Conservation (phyloP, 805 yeast genomes). For the Candida berthetii region DNA sequence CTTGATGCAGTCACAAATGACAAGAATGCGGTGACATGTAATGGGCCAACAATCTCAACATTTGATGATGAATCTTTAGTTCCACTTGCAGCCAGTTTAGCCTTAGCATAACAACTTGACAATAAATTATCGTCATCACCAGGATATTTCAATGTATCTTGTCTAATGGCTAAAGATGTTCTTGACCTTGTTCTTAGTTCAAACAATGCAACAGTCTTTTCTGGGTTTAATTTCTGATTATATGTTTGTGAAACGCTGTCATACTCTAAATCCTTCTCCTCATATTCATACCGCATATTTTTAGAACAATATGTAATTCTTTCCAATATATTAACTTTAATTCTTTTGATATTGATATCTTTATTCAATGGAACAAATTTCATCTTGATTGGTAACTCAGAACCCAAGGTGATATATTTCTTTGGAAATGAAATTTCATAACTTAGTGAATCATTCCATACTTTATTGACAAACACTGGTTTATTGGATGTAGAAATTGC, state of each 20-base stretch:
- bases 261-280: slow-evolving; percentile 32
- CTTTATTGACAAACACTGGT: slow-evolving; percentile 69
- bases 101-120: slow-evolving; percentile 45
- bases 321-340: slow-evolving; percentile 62
- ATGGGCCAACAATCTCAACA: slow-evolving; percentile 15
- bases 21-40: slow-evolving; percentile 10
- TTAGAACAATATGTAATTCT: slow-evolving; percentile 57
- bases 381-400: slow-evolving; percentile 53
- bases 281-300: slow-evolving; percentile 45
- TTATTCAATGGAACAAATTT: slow-evolving; percentile 64
- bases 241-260: not conserved
- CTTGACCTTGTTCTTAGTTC: slow-evolving; percentile 57
- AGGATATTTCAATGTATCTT: slow-evolving; percentile 46
- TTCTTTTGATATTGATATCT: slow-evolving; percentile 52
- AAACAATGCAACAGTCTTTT: slow-evolving; percentile 50
- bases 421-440: slow-evolving; percentile 69
- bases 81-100: slow-evolving; percentile 10
- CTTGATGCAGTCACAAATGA: slow-evolving; percentile 10
- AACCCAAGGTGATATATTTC: slow-evolving; percentile 61
- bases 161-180: slow-evolving; percentile 39
- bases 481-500: slow-evolving; percentile 44
- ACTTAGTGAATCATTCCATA: slow-evolving; percentile 67
- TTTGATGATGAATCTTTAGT: not conserved
- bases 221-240: slow-evolving; percentile 20
- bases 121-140: slow-evolving; percentile 57